Conservation (phyloP, 495 filamentous ascomycete genomes). For the Hypoxylon trugodes region DNA sequence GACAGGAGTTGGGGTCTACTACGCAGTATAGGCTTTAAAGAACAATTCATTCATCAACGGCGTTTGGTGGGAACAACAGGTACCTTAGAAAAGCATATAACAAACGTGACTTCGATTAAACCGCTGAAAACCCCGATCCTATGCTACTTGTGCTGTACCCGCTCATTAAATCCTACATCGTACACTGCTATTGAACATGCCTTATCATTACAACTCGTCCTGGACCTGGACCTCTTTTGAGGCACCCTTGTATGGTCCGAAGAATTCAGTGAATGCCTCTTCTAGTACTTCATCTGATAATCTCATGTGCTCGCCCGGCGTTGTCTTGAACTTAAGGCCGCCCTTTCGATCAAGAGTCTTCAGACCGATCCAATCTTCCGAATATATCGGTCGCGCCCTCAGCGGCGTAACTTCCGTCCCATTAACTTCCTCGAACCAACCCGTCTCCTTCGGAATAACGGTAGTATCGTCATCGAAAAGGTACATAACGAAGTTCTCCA, state of each 20-base stretch:
- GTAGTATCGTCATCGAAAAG: constrained; percentile 88
- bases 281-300: constrained; percentile 72
- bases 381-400: constrained; percentile 77
- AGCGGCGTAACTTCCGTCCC: constrained; percentile 71
- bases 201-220: constrained; percentile 39
- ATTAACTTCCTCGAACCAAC: constrained; percentile 92
- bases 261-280: constrained; percentile 76
- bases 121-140: constrained; percentile 5
- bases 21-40: constrained; percentile 32
- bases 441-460: constrained; percentile 88
- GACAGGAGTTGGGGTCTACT: constrained; percentile 45
- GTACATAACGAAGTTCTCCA: constrained; percentile 88
- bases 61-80: constrained; percentile 23
- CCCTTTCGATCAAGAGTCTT: constrained; percentile 81
- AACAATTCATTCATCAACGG: constrained; percentile 24
- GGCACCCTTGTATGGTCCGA: constrained; percentile 59
- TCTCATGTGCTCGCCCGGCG: constrained; percentile 84
- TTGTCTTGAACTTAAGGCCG: constrained; percentile 74
- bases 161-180: constrained; percentile 16
- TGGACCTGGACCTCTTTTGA: constrained; percentile 18
- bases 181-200: constrained; percentile 11
- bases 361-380: constrained; percentile 94
- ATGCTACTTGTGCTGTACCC: constrained; percentile 17
- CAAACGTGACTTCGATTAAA: constrained; percentile 15
- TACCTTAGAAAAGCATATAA: constrained; percentile 16